phyloP scores from a whole-genome alignment of 2,329 filamentous ascomycete genomes.

The Coniochaeta sp. region DNA sequence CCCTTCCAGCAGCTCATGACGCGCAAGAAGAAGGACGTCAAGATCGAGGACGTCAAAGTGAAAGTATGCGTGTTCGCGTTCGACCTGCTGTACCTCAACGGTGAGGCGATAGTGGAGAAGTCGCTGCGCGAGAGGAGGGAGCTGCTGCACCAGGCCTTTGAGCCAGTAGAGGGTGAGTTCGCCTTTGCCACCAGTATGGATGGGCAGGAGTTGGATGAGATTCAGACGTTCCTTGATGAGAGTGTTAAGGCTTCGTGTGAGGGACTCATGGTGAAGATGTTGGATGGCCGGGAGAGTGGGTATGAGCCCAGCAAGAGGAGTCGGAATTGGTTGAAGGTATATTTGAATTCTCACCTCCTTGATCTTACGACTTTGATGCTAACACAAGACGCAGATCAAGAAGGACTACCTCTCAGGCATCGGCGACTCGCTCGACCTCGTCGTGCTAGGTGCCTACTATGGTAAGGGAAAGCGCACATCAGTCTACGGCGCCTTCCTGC shows the following conservation, averaged over 20 bases:
- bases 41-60: constrained; percentile 89
- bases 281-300: constrained; percentile 84
- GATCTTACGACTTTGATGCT: background rate
- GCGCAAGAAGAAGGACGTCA: constrained; percentile 94
- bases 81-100: constrained; percentile 88
- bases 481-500: constrained; percentile 90
- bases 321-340: constrained; percentile 94
- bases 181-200: constrained; percentile 82
- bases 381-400: constrained; percentile 59
- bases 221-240: constrained; percentile 86
- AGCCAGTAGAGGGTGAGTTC: constrained; percentile 81
- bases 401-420: constrained; percentile 95
- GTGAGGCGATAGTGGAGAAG: constrained; percentile 81
- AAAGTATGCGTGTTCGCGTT: constrained; percentile 98
- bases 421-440: constrained; percentile 91
- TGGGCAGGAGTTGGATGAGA: constrained; percentile 84
- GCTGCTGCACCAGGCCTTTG: constrained; percentile 66
- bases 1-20: constrained; percentile 99
- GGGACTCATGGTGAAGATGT: constrained; percentile 98
- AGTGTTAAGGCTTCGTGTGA: constrained; percentile 94
- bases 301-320: constrained; percentile 96
- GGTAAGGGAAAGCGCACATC: constrained; percentile 94
- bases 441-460: constrained; percentile 89
- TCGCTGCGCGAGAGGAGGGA: constrained; percentile 76
- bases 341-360: constrained; percentile 6